A percentile compares a stretch with the other conserved stretches of the same genome.
These are phyloP conservation scores for Trichocladium uniseriatum DNA, from an alignment of 495 filamentous ascomycete species.

Conservation along the genomic window DNA sequence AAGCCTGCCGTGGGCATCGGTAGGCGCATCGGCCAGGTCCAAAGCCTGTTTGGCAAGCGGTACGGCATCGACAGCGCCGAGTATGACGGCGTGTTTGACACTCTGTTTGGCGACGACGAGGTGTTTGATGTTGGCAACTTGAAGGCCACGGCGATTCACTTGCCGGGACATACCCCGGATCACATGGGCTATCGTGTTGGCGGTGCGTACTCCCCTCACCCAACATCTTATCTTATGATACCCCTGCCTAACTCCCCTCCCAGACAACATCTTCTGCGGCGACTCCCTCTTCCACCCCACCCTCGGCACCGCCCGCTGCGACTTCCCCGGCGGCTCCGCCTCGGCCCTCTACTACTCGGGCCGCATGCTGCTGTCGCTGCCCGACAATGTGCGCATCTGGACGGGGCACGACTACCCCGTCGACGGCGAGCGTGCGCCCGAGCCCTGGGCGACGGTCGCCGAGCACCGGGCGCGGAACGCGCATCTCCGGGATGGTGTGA, in stretches of 20 bases:
- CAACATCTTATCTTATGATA: neutral
- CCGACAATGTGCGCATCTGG: conserved; percentile 40
- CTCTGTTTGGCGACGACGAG: conserved; percentile 45
- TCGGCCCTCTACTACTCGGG: conserved; percentile 36
- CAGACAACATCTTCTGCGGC: conserved; percentile 48
- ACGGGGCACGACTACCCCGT: conserved; percentile 45
- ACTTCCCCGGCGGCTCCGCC: conserved; percentile 50
- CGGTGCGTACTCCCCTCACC: conserved; percentile 15
- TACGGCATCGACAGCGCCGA: conserved; percentile 40
- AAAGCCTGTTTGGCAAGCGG: conserved; percentile 37
- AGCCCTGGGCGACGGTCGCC: conserved; percentile 40
- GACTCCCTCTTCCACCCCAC: conserved; percentile 52
- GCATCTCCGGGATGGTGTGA: conserved; percentile 38
- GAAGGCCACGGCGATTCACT: conserved; percentile 39
- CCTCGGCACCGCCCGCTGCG: conserved; percentile 49
- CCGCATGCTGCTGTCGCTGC: conserved; percentile 38
- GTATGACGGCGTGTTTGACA: conserved; percentile 39
- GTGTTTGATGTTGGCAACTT: conserved; percentile 41
- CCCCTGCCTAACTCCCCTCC: neutral
- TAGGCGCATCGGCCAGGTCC: conserved; percentile 44
- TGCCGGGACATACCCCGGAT: conserved; percentile 55
- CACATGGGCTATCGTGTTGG: conserved; percentile 52
- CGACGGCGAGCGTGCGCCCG: conserved; percentile 16
- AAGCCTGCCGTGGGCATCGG: conserved; percentile 44
- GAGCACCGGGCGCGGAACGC: conserved; percentile 44